A percentile compares a stretch with the other conserved stretches of the same genome.
Evolutionary conservation across 1,284 basidiomycete species (phyloP).

Genomic region (Mycena sp.): DNA sequence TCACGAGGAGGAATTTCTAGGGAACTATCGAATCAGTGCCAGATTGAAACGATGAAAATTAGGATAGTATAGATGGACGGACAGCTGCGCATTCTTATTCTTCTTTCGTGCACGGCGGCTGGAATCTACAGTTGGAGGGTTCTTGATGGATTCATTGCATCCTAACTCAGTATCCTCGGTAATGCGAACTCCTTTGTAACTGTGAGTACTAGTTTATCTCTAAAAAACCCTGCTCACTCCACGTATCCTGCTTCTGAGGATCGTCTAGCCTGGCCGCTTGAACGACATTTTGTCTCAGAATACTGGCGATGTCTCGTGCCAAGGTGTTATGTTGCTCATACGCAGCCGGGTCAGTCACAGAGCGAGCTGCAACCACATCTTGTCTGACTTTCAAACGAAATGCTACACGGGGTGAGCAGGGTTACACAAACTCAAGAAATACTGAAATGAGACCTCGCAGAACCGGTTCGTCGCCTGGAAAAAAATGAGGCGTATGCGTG

Average conservation of each 20-base stretch:
- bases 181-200: slow-evolving; percentile 62
- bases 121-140: slow-evolving; percentile 51
- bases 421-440: slow-evolving; percentile 12
- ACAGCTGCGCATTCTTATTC: slow-evolving; percentile 21
- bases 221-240: slow-evolving; percentile 55
- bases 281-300: slow-evolving; percentile 76
- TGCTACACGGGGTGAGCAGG: slow-evolving; percentile 51
- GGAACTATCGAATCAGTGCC: slow-evolving; percentile 41
- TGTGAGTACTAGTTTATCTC: neutral
- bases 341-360: slow-evolving; percentile 53
- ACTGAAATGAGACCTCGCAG: slow-evolving; percentile 55
- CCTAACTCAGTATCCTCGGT: slow-evolving; percentile 80
- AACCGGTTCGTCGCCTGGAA: slow-evolving; percentile 60
- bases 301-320: slow-evolving; percentile 70
- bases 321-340: slow-evolving; percentile 64
- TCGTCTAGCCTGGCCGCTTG: slow-evolving; percentile 62
- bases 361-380: slow-evolving; percentile 54
- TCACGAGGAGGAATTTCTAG: slow-evolving; percentile 49
- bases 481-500: no score
- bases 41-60: neutral
- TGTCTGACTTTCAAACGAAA: slow-evolving; percentile 73
- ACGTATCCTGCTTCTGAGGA: slow-evolving; percentile 57
- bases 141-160: slow-evolving; percentile 75
- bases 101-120: slow-evolving; percentile 56
- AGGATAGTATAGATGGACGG: slow-evolving; percentile 8